Evolutionary conservation across 805 yeast species (phyloP), one percentile per base, ranked within the genome.

Genomic region (Cyberlindnera misumaiensis): DNA sequence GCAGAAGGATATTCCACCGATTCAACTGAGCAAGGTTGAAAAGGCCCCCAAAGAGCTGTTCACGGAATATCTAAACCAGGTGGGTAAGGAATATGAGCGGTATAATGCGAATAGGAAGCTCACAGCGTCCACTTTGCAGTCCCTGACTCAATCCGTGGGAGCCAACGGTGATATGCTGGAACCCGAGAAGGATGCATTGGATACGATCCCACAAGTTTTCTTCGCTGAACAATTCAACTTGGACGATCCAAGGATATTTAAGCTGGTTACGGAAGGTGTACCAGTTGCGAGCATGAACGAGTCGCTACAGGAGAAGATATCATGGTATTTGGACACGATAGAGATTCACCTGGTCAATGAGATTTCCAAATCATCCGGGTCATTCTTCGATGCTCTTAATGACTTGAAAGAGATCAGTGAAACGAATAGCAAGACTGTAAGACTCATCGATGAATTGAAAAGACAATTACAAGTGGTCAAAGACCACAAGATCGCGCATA

Each of bases 191-290:
- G 52, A 47, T 31, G 42, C 40, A 10, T 12, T 77, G 34, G 48
- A 61, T 7, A 56, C 67, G 42, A 73, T 93, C 5, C 97, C 98
- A 0, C 59, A 64, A 3, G 75, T 86, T 1, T 93, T 74, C 50
- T 78, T 82, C 45, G 73, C 72, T 18, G 65, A 72, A 7, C 72
- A 77, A 30, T 93, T 93, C 60, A 70, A 85, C 46, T 67, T 93
- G 29, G 97, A 93, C 50, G 87, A 93, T 55, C 96, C 96, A 6
- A 70, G 96, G 40, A 70, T 80, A 1, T 90, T 90, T 58, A 77
- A 79, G 39, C 67, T 73, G 42, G 95, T 89, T 3, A 70, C 83
- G 11, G 87, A 79, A 32, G 73, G 72, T 30, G 63, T 75, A 3
- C 72, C 73, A 14, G 63, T 76, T 15, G 67, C 69, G 32, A 62